phyloP scores from a whole-genome alignment of 805 yeast genomes.

The Maudiozyma bulderi region DNA sequence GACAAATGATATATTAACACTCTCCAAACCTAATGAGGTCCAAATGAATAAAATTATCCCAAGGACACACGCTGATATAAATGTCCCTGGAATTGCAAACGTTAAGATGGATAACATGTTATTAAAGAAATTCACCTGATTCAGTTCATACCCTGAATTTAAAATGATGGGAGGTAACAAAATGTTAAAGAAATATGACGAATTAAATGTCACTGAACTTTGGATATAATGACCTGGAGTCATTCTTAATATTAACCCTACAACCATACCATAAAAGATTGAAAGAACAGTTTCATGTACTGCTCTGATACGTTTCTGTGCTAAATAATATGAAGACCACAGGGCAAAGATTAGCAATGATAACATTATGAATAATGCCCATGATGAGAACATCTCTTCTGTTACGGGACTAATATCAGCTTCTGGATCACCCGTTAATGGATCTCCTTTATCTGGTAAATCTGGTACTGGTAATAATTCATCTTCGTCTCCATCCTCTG shows the following conservation, averaged over 20 bases:
- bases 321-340: conserved; percentile 91
- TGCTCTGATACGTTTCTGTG: conserved; percentile 84
- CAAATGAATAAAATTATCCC: conserved; percentile 84
- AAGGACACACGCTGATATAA: conserved; percentile 79
- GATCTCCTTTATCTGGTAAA: conserved; percentile 23
- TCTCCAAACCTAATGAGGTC: conserved; percentile 87
- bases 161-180: conserved; percentile 91
- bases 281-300: conserved; percentile 97
- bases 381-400: conserved; percentile 91
- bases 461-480: conserved; percentile 31
- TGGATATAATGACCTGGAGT: conserved; percentile 96
- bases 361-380: conserved; percentile 89
- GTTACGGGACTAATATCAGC: conserved; percentile 72
- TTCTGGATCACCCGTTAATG: conserved; percentile 45
- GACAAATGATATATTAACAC: conserved; percentile 82
- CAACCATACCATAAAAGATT: conserved; percentile 93
- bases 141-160: conserved; percentile 92
- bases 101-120: conserved; percentile 84
- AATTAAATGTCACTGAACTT: conserved; percentile 91
- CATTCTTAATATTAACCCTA: conserved; percentile 81
- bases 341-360: conserved; percentile 75
- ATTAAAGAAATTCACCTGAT: conserved; percentile 89
- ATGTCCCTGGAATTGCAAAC: conserved; percentile 96
- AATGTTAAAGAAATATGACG: conserved; percentile 87
- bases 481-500: conserved; percentile 28